Conservation (phyloP, 805 yeast species). For the Scheffersomyces amazonensis region DNA sequence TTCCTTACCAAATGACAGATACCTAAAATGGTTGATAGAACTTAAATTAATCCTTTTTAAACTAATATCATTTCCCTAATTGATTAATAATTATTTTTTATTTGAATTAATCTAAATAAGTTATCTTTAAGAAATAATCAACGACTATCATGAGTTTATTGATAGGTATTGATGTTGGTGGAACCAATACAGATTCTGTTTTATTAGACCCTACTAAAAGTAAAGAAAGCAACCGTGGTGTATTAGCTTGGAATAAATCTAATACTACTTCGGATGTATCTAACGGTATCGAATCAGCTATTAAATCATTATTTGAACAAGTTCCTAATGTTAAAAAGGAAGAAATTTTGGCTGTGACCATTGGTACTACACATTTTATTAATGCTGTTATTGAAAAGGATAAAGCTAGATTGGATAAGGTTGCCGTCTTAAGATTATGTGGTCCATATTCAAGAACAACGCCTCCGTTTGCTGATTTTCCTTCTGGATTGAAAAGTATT, state of each 20-base stretch:
- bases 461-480: conserved; percentile 46
- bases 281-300: conserved; percentile 38
- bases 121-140: no score
- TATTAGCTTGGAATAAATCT: conserved; percentile 41
- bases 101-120: no score
- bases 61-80: no score
- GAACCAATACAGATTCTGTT: conserved; percentile 50
- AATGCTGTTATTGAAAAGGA: conserved; percentile 50
- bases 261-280: conserved; percentile 44
- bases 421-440: conserved; percentile 45
- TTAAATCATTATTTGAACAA: conserved; percentile 26
- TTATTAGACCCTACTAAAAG: conserved; percentile 34
- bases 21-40: no score
- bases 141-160: conserved; percentile 6
- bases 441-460: conserved; percentile 38
- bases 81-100: no score
- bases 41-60: no score
- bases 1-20: no score
- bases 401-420: conserved; percentile 36
- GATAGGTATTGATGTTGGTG: conserved; percentile 52
- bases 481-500: conserved; percentile 31
- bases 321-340: conserved; percentile 16
- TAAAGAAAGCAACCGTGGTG: conserved; percentile 22
- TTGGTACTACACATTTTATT: conserved; percentile 52
- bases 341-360: conserved; percentile 41